These are phyloP conservation scores for Serendipita sp. DNA, from an alignment of 768 basidiomycete species.

Conservation along the genomic window DNA sequence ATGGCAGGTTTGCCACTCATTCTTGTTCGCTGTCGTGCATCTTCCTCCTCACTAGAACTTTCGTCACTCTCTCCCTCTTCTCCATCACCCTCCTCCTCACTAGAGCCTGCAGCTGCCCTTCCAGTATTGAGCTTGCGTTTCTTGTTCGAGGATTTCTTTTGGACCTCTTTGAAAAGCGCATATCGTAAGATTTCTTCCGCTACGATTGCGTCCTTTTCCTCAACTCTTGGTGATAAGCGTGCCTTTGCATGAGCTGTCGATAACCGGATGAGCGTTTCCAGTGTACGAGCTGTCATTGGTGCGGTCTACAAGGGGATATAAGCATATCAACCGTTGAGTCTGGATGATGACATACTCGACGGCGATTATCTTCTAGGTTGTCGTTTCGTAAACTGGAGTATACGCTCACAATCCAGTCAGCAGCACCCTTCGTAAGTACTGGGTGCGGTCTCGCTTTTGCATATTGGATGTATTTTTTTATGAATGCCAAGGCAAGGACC, in stretches of 20 bases:
- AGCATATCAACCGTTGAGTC: background rate
- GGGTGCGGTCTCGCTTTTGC: conserved; percentile 81
- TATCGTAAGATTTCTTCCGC: conserved; percentile 94
- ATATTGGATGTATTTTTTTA: conserved; percentile 98
- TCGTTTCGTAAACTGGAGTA: conserved; percentile 88
- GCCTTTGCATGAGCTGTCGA: conserved; percentile 97
- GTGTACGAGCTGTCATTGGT: conserved; percentile 91
- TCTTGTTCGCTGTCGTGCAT: conserved; percentile 7
- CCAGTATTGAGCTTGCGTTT: conserved; percentile 73
- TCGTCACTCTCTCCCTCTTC: conserved; percentile 29
- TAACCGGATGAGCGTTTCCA: conserved; percentile 95
- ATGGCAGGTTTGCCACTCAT: conserved; percentile 10
- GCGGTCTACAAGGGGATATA: conserved; percentile 49
- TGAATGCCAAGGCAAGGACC: conserved; percentile 79
- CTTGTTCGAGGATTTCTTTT: conserved; percentile 63
- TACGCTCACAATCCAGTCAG: conserved; percentile 82
- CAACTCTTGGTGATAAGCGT: conserved; percentile 70
- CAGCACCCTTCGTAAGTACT: conserved; percentile 77
- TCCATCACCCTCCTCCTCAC: conserved; percentile 28
- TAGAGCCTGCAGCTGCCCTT: conserved; percentile 23
- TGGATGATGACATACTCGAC: conserved; percentile 22
- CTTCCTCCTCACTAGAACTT: conserved; percentile 34
- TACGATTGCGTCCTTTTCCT: conserved; percentile 66
- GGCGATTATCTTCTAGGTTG: conserved; percentile 64
- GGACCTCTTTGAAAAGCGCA: conserved; percentile 94